Evolutionary conservation across 805 yeast genomes (phyloP).

Genomic region (Candida maris): DNA sequence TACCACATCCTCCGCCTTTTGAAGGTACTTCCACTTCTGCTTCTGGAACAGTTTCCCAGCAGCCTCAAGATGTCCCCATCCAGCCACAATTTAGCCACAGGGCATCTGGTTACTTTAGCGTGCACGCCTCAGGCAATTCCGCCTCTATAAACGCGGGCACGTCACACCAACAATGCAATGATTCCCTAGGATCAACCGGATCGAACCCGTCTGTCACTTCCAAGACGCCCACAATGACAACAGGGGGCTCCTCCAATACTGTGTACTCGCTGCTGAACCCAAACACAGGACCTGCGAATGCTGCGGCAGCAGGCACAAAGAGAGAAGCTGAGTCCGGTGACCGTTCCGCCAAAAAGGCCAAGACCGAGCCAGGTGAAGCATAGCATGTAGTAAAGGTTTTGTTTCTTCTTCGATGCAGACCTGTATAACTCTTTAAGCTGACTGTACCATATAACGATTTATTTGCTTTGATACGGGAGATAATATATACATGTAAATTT

Average conservation of each 20-base stretch:
- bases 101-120: slow-evolving; percentile 8
- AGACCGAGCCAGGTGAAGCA: background rate
- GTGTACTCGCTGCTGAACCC: slow-evolving; percentile 24
- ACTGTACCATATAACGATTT: no score
- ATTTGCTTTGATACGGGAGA: no score
- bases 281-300: slow-evolving; percentile 6
- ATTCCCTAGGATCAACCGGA: slow-evolving; percentile 1
- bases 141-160: slow-evolving; percentile 1
- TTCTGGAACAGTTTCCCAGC: slow-evolving; percentile 1
- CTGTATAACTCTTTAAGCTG: no score
- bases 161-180: background rate
- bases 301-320: slow-evolving; percentile 2
- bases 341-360: slow-evolving; percentile 4
- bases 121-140: slow-evolving; percentile 2
- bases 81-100: slow-evolving; percentile 5
- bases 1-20: slow-evolving; percentile 9
- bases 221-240: background rate
- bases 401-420: no score
- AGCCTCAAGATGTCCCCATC: background rate
- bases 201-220: slow-evolving; percentile 1
- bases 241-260: slow-evolving; percentile 12
- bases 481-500: no score
- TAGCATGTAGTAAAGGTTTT: no score
- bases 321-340: slow-evolving; percentile 6
- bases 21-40: slow-evolving; percentile 2